Base-by-base conservation (phyloP, 768 basidiomycete genomes). In the Collybia sp. region DNA sequence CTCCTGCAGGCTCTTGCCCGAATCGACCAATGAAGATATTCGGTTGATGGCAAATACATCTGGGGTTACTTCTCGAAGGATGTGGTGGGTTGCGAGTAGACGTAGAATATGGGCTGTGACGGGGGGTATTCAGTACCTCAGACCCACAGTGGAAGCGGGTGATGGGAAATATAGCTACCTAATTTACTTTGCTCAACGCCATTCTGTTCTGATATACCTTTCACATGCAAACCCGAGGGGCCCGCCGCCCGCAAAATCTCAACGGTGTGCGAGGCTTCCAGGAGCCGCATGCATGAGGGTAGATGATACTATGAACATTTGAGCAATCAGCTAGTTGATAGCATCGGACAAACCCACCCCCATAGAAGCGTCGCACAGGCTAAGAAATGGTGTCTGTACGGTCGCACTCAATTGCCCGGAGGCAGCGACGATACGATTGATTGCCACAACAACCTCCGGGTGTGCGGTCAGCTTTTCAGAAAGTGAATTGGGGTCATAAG, bases 31-130 rank as follows among this genome's bases (percentile, higher is more conserved):
- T 8, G 81, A 81, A 3, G 83, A 82, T 45, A 88, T 71, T 32
- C 87, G 76, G 54, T 85, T 91, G 43, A 79, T 72, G 6, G 85
- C 71, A 53, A 91, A 92, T 5, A 83, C 79, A 55, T 89, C 76
- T 3, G 86, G 87, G 9, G 74, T 69, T 2, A 78, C 69, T 61
- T 92, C 89, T 35, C 74, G 71, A 30, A 86, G 69, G 43, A 90
- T 76, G 59, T 90, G 87, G 57, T 88, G 85, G 0, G 88, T 87
- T 10, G 87, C 86, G 38, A 91, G 74, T 17, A 89, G 70, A 37
- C 88, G 82, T 34, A 92, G 73, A 30, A 79, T 74, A 55, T 89
- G 88, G 3, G 80, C 87, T 88, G 25, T 25, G 25, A 25, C 8
- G 25, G 8, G 8, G 25, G 8, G 8, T 25, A 25, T 3, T 25